Conservation (phyloP, 2,329 filamentous ascomycete genomes). For the Diaporthe amygdali region DNA sequence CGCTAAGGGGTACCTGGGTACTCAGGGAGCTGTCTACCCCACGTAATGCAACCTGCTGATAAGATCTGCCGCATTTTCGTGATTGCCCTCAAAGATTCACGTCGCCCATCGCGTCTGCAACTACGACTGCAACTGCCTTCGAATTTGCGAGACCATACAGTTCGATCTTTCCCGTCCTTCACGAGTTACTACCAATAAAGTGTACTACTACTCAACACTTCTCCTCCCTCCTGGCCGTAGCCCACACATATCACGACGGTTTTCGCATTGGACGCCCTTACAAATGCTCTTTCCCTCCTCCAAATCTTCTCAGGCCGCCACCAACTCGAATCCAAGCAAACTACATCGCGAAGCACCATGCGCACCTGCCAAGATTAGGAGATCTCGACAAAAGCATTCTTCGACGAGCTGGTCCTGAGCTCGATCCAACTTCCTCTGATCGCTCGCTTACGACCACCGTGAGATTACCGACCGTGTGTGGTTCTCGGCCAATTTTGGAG, state of each 20-base stretch:
- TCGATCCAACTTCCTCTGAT: conserved; percentile 6
- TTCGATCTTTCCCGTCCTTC: not conserved
- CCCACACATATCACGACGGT: not conserved
- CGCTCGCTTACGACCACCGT: conserved; percentile 20
- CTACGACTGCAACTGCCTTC: no score
- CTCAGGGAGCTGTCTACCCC: not conserved
- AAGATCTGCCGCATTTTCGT: conserved; percentile 18
- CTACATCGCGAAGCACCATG: conserved; percentile 26
- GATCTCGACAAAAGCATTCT: conserved; percentile 24
- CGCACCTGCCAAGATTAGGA: conserved; percentile 26
- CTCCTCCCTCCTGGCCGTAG: not conserved
- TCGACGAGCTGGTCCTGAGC: conserved; percentile 24
- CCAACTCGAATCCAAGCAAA: conserved; percentile 2
- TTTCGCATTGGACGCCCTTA: not conserved
- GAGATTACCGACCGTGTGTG: conserved; percentile 10
- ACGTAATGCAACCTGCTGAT: conserved; percentile 17
- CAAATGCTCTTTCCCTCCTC: conserved; percentile 17
- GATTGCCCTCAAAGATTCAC: conserved; percentile 11
- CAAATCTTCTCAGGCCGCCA: not conserved
- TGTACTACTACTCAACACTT: not conserved
- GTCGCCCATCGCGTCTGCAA: not conserved
- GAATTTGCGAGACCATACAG: not conserved
- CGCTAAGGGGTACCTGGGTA: not conserved
- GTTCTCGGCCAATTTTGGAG: not conserved
- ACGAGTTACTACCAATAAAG: not conserved